Evolutionary conservation across 345 rosid genomes (phyloP), one percentile per base, ranked within the genome.

Genomic region (Pugionium dolabratum): DNA sequence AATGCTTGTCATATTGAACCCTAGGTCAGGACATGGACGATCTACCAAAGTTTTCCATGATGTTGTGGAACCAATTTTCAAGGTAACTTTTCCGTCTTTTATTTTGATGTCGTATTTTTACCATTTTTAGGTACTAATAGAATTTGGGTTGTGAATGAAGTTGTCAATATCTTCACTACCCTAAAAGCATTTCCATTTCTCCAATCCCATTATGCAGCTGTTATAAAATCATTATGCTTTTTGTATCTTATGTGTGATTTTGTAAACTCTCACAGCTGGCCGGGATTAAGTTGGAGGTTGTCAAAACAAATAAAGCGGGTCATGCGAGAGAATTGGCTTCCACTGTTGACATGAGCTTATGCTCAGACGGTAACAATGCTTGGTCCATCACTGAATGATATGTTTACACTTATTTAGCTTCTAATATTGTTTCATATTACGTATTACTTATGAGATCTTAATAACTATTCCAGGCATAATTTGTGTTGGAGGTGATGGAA

Each of bases 401-500:
- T 70, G 34, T 10, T 50, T 33, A 32, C 53, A 32, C 59, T 9
- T 33, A 57, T 33, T n/a, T 66, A 29, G 49, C 56, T 49, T 49
- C 56, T 25, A 66, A 60, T 56, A 3, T 42, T 29, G 42, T 11
- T 67, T 62, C 39, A 59, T 68, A 48, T n/a, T 56, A 49, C 7
- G 18, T 66, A 18, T 52, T 25, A 44, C 32, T 62, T 69, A 72
- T 78, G 54, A 64, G 31, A 54, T 46, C 31, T 73, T 73, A 34
- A 52, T 61, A 9, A 28, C 69, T 66, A 41, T 62, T 79, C 33
- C 83, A 94, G 99, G 99, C 47, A 94, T 94, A 41, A 90, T 94
- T 28, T 94, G 99, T 43, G 87, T 94, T 54, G 99, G 99, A 40
- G 99, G 99, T 64, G 99, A 94, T 71, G 99, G 99, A 57, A 88